Base-by-base conservation (phyloP, 176 grass and related monocot species). In the Dendrocalamus sinicus region DNA sequence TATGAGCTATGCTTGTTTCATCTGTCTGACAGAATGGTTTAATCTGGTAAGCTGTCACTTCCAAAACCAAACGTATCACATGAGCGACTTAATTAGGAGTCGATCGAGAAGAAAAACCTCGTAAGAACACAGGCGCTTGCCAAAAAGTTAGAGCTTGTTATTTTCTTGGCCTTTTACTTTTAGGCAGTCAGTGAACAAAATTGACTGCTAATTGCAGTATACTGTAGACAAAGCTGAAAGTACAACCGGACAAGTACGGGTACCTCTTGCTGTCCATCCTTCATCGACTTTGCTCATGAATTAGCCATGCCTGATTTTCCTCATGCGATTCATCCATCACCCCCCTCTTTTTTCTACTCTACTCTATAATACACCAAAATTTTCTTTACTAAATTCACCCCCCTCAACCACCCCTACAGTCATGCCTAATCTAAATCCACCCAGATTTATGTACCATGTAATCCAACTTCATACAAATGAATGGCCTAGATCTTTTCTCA, bases 1-100 rank as follows among this genome's bases (percentile, higher is more conserved):
- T 1, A 19, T 1, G 13, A 16, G 17, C n/a, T 28, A 8, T 58
- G 16, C 51, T 23, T 22, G 47, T 75, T 51, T 51, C 13, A 39
- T 47, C 5, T 3, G 80, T 52, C 14, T 62, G 75, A 8, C 20
- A 20, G 20, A 26, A 63, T 55, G 72, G 72, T 57, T 20, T 77
- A 5, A 6, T 69, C 15, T 22, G 73, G 83, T 85, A 69, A 77
- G 37, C 62, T 65, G 62, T 85, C 62, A 7, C 48, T 46, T 85
- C 35, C 14, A 12, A 45, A 10, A 44, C 48, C 48, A 57, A 51
- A 75, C 83, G 20, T 8, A 43, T 39, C 83, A 68, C 61, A 68
- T 54, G 69, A 41, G 30, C 10, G 41, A 67, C 44, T 22, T 37
- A 35, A 28, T 37, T 37, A 68, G 11, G 6, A 70, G 51, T 44